Percentiles rank a stretch among this genome's conserved stretches.
phyloP scores from a whole-genome alignment of 495 filamentous ascomycete species.

The Pyrenopolyporus hunteri region DNA sequence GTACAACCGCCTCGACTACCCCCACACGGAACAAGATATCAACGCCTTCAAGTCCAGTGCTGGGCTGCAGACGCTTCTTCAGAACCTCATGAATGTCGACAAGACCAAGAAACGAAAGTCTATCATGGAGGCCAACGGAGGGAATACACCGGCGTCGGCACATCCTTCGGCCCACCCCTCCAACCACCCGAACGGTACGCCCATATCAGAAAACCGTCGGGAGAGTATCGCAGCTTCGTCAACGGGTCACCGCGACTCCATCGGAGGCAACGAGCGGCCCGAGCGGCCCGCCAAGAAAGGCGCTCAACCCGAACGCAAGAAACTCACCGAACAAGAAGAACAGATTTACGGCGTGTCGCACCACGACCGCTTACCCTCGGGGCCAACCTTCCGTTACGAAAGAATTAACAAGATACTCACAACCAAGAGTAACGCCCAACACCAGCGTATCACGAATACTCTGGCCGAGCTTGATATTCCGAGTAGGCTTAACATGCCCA shows the following conservation, averaged over 20 bases:
- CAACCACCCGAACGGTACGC: constrained; percentile 43
- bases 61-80: constrained; percentile 77
- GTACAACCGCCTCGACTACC: constrained; percentile 84
- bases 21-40: constrained; percentile 67
- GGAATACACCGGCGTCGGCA: constrained; percentile 52
- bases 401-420: constrained; percentile 80
- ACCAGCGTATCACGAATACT: constrained; percentile 76
- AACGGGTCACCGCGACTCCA: constrained; percentile 54
- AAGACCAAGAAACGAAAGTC: constrained; percentile 80
- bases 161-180: constrained; percentile 42
- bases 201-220: constrained; percentile 51
- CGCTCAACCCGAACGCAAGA: constrained; percentile 61
- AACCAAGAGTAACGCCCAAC: constrained; percentile 82
- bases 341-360: constrained; percentile 79
- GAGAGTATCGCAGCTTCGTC: constrained; percentile 56
- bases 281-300: constrained; percentile 60
- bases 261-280: constrained; percentile 49
- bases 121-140: constrained; percentile 64
- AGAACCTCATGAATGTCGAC: constrained; percentile 77
- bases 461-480: constrained; percentile 83
- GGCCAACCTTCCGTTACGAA: constrained; percentile 78
- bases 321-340: constrained; percentile 77
- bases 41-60: constrained; percentile 79
- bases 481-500: constrained; percentile 81
- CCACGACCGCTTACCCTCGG: constrained; percentile 83